Evolutionary conservation across 495 filamentous ascomycete genomes (phyloP).

Genomic region (Neurospora sp.): DNA sequence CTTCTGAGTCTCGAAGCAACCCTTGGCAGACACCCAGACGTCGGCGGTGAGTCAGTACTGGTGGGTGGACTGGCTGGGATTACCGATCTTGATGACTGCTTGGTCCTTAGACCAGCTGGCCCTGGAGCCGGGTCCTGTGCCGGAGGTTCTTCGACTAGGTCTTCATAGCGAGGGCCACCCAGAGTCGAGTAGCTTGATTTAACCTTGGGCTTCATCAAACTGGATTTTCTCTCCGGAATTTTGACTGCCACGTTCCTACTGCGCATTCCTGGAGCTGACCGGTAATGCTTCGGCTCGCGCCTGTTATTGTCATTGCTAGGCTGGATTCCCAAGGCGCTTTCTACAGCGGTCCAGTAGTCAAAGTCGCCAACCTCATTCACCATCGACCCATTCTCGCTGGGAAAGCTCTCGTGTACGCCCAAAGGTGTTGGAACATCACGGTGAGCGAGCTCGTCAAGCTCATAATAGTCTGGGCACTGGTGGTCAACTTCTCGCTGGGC

Average conservation of each 20-base stretch:
- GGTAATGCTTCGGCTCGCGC: conserved; percentile 10
- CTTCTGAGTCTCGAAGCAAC: conserved; percentile 7
- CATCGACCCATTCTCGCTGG: conserved; percentile 7
- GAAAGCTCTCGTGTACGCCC: conserved; percentile 8
- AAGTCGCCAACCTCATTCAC: conserved; percentile 6
- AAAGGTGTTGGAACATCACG: conserved; percentile 6
- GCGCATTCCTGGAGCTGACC: conserved; percentile 15
- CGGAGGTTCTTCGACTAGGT: not conserved
- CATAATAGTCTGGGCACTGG: not conserved
- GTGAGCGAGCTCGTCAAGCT: conserved; percentile 5
- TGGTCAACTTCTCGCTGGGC: conserved; percentile 16
- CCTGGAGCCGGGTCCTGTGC: conserved; percentile 1
- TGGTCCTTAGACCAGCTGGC: not conserved
- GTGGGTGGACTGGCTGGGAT: not conserved
- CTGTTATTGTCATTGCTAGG: not conserved
- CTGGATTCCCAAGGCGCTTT: not conserved
- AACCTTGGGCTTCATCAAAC: conserved; percentile 6
- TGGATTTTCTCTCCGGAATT: conserved; percentile 10
- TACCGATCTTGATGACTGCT: not conserved
- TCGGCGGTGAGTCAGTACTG: not conserved
- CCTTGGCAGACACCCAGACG: conserved; percentile 4
- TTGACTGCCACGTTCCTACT: conserved; percentile 12
- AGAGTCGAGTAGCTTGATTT: not conserved
- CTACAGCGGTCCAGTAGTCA: not conserved
- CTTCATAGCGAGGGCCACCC: not conserved